These are phyloP conservation scores for Calendula officinalis DNA, from an alignment of 129 eudicot genomes.

Conservation along the genomic window DNA sequence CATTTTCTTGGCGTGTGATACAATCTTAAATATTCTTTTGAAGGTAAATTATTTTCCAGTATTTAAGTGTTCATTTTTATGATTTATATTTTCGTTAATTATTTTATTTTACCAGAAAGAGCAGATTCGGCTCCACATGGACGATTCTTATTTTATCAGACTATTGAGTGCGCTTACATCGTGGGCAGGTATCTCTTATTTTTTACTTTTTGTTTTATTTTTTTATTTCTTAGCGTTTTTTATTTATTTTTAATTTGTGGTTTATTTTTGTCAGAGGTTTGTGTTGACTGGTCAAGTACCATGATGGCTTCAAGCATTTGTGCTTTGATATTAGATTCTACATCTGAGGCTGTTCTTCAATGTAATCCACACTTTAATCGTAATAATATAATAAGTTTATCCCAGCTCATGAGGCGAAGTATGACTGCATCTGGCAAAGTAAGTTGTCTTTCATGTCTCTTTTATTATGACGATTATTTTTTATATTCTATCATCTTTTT, in stretches of 20 bases:
- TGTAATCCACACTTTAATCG: slow-evolving; percentile 46
- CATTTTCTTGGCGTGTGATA: slow-evolving; percentile 88
- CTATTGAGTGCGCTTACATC: slow-evolving; percentile 53
- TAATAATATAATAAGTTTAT: slow-evolving; percentile 35
- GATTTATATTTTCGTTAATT: slow-evolving; percentile 5
- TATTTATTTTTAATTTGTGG: slow-evolving; percentile 17
- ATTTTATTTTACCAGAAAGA: slow-evolving; percentile 42
- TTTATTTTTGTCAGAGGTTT: slow-evolving; percentile 32
- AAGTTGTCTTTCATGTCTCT: slow-evolving; percentile 12
- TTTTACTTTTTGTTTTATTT: background rate
- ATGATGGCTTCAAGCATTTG: slow-evolving; percentile 98
- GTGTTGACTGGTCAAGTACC: slow-evolving; percentile 41
- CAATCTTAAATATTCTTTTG: slow-evolving; percentile 70
- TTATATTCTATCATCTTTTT: background rate
- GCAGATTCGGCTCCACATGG: slow-evolving; percentile 44
- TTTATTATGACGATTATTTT: slow-evolving; percentile 1
- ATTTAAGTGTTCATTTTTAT: background rate
- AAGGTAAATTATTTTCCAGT: slow-evolving; percentile 42
- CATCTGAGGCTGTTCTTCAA: slow-evolving; percentile 67
- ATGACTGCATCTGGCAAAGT: slow-evolving; percentile 53
- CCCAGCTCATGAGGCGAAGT: slow-evolving; percentile 67
- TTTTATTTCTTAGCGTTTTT: background rate
- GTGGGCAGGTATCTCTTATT: slow-evolving; percentile 58
- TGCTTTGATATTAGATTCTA: slow-evolving; percentile 57
- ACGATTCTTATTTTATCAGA: slow-evolving; percentile 43